Evolutionary conservation across 768 basidiomycete species (phyloP), one percentile per base, ranked within the genome.

Genomic region (Amanita rimosa): DNA sequence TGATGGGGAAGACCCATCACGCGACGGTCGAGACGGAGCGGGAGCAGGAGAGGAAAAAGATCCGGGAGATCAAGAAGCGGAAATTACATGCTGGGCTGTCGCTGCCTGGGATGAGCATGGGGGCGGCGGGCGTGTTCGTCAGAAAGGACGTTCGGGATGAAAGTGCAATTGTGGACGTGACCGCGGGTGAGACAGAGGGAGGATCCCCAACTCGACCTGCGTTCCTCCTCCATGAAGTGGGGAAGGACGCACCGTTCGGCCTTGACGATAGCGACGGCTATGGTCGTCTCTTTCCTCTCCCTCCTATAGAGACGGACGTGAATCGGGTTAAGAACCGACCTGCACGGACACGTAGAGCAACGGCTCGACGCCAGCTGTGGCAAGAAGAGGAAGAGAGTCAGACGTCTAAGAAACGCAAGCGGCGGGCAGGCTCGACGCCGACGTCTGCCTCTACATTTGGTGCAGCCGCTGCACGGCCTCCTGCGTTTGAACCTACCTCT

Each of bases 141-240:
- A 71, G 78, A 11, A 64, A 68, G 24, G 81, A 83, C 54, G 58
- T 72, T 2, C 77, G 72, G 24, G 81, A 83, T 50, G 80, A 83
- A 58, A 80, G 71, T 48, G 69, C 64, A 41, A 76, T 80, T 35
- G 78, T 83, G 9, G 79, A 84, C 52, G 70, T 82, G 27, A 69
- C 65, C 4, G 52, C 65, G 21, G 69, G 66, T 31, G 68, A 62
- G 39, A 57, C 63, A 42, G 52, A 50, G 11, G 44, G 24, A 19
- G 21, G 37, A 27, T 17, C n/a, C 27, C 24, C 37, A 50, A 22
- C 36, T 24, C 7, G 27, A 4, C 1, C 8, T 27, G 27, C 8
- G 7, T 27, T 27, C 8, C 16, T 29, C 24, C 13, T 21, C n/a
- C n/a, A n/a, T 17, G 33, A 21, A 14, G 24, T 38, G 13, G 35